phyloP scores from a whole-genome alignment of 352 stramenopile species.

The Phytophthora fragariae region DNA sequence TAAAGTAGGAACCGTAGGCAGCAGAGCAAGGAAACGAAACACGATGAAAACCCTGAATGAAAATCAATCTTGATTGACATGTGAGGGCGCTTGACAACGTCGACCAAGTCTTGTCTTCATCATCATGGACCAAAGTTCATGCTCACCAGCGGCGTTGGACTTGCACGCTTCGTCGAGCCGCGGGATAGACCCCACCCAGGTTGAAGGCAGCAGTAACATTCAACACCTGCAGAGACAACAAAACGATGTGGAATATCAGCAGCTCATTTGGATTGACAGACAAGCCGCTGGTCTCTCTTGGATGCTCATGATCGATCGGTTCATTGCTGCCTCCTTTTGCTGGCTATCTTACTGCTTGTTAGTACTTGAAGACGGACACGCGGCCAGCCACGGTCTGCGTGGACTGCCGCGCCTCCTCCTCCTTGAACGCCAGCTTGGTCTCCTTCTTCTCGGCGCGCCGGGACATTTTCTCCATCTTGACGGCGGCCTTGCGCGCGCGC shows the following conservation, averaged over 20 bases:
- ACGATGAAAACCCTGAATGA: slow-evolving; percentile 26
- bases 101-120: too few relatives aligned
- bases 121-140: background rate
- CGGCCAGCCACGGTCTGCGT: slow-evolving; percentile 65
- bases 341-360: slow-evolving; percentile 31
- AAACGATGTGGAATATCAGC: background rate
- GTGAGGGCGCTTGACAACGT: too few relatives aligned
- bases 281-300: background rate
- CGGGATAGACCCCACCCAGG: slow-evolving; percentile 17
- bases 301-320: slow-evolving; percentile 14
- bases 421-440: slow-evolving; percentile 93
- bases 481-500: slow-evolving; percentile 88
- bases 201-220: slow-evolving; percentile 14
- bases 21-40: slow-evolving; percentile 33
- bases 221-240: background rate
- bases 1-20: slow-evolving; percentile 43
- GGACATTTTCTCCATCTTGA: slow-evolving; percentile 94
- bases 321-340: slow-evolving; percentile 14
- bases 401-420: slow-evolving; percentile 90
- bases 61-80: too few relatives aligned
- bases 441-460: slow-evolving; percentile 95
- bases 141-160: slow-evolving; percentile 7
- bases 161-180: slow-evolving; percentile 2
- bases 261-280: background rate
- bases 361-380: slow-evolving; percentile 84